Conservation (phyloP, 164 flowering plant genomes). For the Umbellularia californica region DNA sequence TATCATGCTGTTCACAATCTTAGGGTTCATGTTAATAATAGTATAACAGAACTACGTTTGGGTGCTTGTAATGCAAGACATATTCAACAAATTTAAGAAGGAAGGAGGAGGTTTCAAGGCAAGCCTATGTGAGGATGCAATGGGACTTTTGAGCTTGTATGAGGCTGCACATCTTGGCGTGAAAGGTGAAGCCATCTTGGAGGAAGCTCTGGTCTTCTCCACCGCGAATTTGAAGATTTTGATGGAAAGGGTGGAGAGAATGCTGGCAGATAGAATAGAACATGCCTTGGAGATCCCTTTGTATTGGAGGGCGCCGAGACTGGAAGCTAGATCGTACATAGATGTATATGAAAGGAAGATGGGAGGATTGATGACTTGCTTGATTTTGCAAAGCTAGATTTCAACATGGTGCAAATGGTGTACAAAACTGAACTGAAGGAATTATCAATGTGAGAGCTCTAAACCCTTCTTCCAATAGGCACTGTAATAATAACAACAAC, state of each 20-base stretch:
- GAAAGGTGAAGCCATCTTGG: constrained; percentile 21
- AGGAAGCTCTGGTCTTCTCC: constrained; percentile 19
- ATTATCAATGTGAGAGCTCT: background rate
- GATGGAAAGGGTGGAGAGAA: background rate
- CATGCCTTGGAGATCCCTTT: constrained; percentile 17
- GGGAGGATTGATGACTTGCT: background rate
- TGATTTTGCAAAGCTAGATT: constrained; percentile 23
- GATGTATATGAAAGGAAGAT: background rate
- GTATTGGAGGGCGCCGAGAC: constrained; percentile 5
- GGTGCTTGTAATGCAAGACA: constrained; percentile 1
- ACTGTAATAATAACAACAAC: too few relatives aligned
- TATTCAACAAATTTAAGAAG: constrained; percentile 5
- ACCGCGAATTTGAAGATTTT: constrained; percentile 8
- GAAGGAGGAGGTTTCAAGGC: constrained; percentile 6
- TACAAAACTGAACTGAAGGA: constrained; percentile 6
- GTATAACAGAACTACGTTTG: too few relatives aligned
- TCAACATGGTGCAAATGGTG: constrained; percentile 7
- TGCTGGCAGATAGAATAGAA: constrained; percentile 1
- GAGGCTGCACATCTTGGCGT: constrained; percentile 25
- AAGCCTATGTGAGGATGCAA: background rate
- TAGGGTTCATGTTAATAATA: too few relatives aligned
- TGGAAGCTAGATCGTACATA: too few relatives aligned
- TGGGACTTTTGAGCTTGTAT: constrained; percentile 11
- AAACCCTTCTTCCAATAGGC: background rate
- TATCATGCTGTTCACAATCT: too few relatives aligned